These are phyloP conservation scores for Colletotrichum siamense DNA, from an alignment of 2,329 filamentous ascomycete species.

Conservation along the genomic window DNA sequence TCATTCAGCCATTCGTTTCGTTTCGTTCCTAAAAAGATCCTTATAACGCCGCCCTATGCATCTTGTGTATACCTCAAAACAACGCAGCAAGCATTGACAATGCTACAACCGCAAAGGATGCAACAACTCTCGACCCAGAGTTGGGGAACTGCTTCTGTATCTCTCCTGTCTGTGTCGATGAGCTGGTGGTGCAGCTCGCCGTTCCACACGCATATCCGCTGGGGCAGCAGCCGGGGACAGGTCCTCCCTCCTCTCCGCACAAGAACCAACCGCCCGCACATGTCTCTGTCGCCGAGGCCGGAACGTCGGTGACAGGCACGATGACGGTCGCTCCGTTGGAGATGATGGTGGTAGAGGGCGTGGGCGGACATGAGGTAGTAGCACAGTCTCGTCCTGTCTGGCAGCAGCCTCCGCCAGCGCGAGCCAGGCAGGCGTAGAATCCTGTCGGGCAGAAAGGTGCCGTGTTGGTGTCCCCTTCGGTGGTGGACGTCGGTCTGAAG, in stretches of 20 bases:
- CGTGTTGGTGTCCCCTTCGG: conserved; percentile 34
- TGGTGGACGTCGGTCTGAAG: conserved; percentile 49
- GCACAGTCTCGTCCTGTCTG: conserved; percentile 86
- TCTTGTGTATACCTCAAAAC: background rate
- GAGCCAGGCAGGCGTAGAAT: conserved; percentile 89
- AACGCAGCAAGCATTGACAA: background rate
- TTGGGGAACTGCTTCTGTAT: conserved; percentile 59
- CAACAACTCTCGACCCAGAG: background rate
- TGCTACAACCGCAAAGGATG: background rate
- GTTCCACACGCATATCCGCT: conserved; percentile 75
- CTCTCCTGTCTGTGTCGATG: conserved; percentile 58
- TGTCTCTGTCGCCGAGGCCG: conserved; percentile 44
- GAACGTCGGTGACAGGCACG: conserved; percentile 59
- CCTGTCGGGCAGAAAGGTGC: conserved; percentile 75
- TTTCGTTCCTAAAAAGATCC: background rate
- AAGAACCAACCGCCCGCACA: conserved; percentile 86
- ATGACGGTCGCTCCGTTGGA: conserved; percentile 74
- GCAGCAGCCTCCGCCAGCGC: conserved; percentile 85
- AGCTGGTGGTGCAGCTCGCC: conserved; percentile 70
- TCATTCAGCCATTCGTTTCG: background rate
- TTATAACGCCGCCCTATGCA: conserved; percentile 13
- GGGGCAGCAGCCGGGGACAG: conserved; percentile 84
- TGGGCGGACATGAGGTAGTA: conserved; percentile 76
- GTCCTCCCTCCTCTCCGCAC: conserved; percentile 60
- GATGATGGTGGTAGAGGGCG: conserved; percentile 66